phyloP scores from a whole-genome alignment of 1,139 yeast genomes.

The Sugiyamaella sp. region DNA sequence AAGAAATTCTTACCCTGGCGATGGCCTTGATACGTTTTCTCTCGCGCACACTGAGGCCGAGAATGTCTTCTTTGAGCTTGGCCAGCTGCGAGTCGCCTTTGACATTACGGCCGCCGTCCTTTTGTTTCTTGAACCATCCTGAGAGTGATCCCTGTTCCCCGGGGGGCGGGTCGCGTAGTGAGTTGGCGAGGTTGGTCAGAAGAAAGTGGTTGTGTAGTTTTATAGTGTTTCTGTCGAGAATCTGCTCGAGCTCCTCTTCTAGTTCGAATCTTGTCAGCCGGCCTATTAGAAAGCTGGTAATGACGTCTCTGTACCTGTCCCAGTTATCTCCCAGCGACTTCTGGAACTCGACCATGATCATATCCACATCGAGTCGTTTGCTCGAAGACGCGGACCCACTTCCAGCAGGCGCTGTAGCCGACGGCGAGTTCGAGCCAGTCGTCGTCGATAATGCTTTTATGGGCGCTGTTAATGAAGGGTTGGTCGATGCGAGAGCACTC shows the following conservation, averaged over 20 bases:
- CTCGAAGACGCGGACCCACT: constrained; percentile 23
- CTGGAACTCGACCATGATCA: constrained; percentile 73
- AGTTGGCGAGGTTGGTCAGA: constrained; percentile 79
- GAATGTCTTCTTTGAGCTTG: constrained; percentile 78
- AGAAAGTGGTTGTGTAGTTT: constrained; percentile 79
- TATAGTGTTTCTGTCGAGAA: constrained; percentile 56
- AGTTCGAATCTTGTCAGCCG: constrained; percentile 77
- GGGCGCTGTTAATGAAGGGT: not conserved
- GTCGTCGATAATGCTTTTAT: not conserved
- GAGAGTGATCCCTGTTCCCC: constrained; percentile 52
- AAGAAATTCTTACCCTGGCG: constrained; percentile 48
- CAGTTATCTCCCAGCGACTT: constrained; percentile 71
- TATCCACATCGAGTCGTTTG: constrained; percentile 67
- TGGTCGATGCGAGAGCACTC: constrained; percentile 13
- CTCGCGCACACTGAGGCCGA: constrained; percentile 85
- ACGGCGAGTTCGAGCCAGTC: not conserved
- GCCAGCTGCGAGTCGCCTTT: constrained; percentile 63
- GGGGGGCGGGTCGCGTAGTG: constrained; percentile 70
- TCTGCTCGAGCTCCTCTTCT: constrained; percentile 55
- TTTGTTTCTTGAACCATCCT: constrained; percentile 54
- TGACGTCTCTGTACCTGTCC: constrained; percentile 82
- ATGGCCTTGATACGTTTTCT: constrained; percentile 82
- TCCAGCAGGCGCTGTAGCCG: constrained; percentile 14
- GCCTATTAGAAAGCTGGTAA: constrained; percentile 64
- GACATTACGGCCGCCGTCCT: constrained; percentile 33